Conservation (phyloP, 2,329 filamentous ascomycete species). For the Diaporthe destruens region DNA sequence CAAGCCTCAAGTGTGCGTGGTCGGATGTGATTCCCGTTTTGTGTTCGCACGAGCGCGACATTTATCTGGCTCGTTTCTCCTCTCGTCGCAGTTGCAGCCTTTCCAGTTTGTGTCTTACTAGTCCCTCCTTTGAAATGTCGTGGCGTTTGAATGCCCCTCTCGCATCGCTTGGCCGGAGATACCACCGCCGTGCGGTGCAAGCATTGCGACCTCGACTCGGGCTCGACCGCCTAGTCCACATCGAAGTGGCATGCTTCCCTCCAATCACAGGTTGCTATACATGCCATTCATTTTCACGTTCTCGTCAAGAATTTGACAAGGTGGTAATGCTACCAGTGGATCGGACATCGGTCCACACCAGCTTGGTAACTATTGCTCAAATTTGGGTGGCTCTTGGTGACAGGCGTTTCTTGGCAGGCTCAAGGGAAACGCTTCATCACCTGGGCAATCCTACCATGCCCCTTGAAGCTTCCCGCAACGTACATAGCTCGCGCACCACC, state of each 20-base stretch:
- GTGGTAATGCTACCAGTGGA: neutral
- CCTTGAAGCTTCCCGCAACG: no score
- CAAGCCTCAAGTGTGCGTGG: neutral
- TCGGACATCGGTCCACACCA: neutral
- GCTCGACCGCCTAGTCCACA: neutral
- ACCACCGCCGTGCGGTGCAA: neutral
- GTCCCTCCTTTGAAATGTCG: neutral
- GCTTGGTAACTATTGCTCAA: neutral
- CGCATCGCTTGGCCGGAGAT: neutral
- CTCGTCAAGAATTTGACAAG: neutral
- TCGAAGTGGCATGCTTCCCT: neutral
- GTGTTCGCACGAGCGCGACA: neutral
- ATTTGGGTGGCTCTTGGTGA: neutral
- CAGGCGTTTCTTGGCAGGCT: no score
- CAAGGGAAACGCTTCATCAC: no score
- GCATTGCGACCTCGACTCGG: neutral
- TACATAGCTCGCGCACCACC: no score
- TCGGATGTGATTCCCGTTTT: conserved; percentile 11
- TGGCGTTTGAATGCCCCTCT: neutral
- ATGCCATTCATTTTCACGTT: neutral
- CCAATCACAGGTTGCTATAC: neutral
- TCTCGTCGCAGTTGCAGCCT: neutral
- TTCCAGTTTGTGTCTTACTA: neutral
- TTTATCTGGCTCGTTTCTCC: neutral
- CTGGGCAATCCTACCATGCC: no score